These are phyloP conservation scores for Agrostemma githago DNA, from an alignment of 148 eudicot genomes.

Conservation along the genomic window DNA sequence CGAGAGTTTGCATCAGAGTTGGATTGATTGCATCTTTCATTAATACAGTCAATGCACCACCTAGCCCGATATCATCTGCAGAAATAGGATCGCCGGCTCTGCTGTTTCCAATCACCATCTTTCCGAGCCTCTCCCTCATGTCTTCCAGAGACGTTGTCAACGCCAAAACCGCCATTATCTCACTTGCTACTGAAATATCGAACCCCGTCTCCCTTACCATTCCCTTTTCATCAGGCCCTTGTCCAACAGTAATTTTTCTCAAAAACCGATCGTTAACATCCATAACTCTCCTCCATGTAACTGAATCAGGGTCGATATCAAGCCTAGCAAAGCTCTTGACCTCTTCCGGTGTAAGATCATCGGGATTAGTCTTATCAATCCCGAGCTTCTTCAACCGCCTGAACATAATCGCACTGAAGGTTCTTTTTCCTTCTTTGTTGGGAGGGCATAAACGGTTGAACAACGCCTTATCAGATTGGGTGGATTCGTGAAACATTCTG, in stretches of 20 bases:
- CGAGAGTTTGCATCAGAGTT: slow-evolving; percentile 97
- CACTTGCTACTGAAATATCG: slow-evolving; percentile 97
- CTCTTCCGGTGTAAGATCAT: slow-evolving; percentile 82
- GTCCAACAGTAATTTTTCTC: slow-evolving; percentile 86
- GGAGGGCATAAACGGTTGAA: slow-evolving; percentile 84
- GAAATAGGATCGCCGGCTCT: slow-evolving; percentile 87
- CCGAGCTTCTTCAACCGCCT: slow-evolving; percentile 87
- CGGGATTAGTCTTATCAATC: slow-evolving; percentile 76
- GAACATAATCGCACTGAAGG: slow-evolving; percentile 76
- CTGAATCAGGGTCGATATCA: slow-evolving; percentile 79
- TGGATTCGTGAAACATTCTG: slow-evolving; percentile 87
- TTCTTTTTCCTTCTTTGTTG: slow-evolving; percentile 74
- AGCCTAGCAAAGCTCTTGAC: slow-evolving; percentile 84
- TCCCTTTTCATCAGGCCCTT: slow-evolving; percentile 98
- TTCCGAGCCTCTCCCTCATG: slow-evolving; percentile 96
- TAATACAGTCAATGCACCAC: slow-evolving; percentile 90
- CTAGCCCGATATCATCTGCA: slow-evolving; percentile 95
- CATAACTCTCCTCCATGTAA: slow-evolving; percentile 98
- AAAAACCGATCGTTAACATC: slow-evolving; percentile 94
- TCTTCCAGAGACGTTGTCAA: slow-evolving; percentile 87
- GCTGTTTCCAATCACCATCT: slow-evolving; percentile 94
- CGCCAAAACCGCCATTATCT: slow-evolving; percentile 98
- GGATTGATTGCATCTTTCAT: slow-evolving; percentile 99
- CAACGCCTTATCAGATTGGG: slow-evolving; percentile 89
- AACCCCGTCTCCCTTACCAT: slow-evolving; percentile 97